Evolutionary conservation across 106 monocot species (phyloP).

Genomic region (Agapanthus africanus): DNA sequence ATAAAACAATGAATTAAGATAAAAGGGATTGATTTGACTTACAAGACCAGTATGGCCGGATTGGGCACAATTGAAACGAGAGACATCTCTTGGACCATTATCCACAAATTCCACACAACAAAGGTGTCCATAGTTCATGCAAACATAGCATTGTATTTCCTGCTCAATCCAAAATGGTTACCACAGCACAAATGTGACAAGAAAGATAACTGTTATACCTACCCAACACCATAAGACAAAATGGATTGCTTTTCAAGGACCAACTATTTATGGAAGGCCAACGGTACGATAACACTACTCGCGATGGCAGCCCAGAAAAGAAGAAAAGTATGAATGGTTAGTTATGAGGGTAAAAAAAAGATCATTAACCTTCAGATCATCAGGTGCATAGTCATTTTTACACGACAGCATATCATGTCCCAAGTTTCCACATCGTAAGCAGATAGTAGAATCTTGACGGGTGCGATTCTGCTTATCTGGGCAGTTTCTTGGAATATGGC

Average conservation of each 20-base stretch:
- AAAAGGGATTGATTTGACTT: constrained; percentile 14
- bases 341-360: not conserved
- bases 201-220: not conserved
- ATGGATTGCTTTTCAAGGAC: too few species aligned
- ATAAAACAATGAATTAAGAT: not conserved
- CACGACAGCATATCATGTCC: constrained; percentile 88
- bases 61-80: constrained; percentile 84
- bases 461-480: constrained; percentile 51
- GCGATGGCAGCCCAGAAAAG: not conserved
- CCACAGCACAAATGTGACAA: not conserved
- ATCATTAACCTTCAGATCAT: constrained; percentile 32
- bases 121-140: constrained; percentile 75
- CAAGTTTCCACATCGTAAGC: constrained; percentile 63
- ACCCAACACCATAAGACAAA: not conserved
- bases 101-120: constrained; percentile 62
- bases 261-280: not conserved
- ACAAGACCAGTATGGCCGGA: constrained; percentile 80
- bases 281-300: not conserved
- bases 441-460: constrained; percentile 39
- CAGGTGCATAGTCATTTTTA: constrained; percentile 36
- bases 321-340: not conserved
- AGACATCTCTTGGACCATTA: constrained; percentile 37
- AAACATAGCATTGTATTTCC: constrained; percentile 90
- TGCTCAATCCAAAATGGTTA: constrained; percentile 22
- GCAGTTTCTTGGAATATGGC: constrained; percentile 78